Evolutionary conservation across 2,329 filamentous ascomycete species (phyloP).

Genomic region (Laburnicola sp.): DNA sequence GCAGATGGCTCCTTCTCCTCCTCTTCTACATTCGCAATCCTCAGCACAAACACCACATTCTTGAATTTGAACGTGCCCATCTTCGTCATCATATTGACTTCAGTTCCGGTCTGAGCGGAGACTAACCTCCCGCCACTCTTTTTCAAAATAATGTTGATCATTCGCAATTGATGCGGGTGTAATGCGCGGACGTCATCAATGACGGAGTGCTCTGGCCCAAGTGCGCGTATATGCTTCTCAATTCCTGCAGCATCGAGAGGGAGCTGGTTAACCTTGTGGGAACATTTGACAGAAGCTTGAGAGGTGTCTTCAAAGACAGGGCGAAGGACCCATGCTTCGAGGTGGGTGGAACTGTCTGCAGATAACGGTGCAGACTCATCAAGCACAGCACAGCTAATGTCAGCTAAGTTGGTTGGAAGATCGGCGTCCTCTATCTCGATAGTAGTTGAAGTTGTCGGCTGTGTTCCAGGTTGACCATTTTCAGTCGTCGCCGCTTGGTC

Average conservation of each 20-base stretch:
- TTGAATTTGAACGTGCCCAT: constrained; percentile 18
- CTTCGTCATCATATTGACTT: constrained; percentile 13
- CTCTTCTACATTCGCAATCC: constrained; percentile 3
- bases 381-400: no score
- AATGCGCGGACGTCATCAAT: constrained; percentile 21
- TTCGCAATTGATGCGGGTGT: constrained; percentile 15
- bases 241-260: constrained; percentile 14
- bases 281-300: constrained; percentile 9
- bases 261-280: constrained; percentile 15
- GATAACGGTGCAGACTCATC: no score
- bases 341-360: background rate
- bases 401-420: no score
- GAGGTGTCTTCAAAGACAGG: constrained; percentile 7
- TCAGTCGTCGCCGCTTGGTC: no score
- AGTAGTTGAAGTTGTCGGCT: no score
- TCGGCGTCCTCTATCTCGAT: no score
- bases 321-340: constrained; percentile 24
- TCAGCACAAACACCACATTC: constrained; percentile 19
- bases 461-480: no score
- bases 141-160: constrained; percentile 18
- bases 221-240: constrained; percentile 10
- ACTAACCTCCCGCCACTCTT: constrained; percentile 20
- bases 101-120: constrained; percentile 15
- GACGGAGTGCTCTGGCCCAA: constrained; percentile 19
- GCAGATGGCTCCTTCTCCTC: background rate